Conservation (phyloP, 257 asterid genomes). For the Mitragyna speciosa region DNA sequence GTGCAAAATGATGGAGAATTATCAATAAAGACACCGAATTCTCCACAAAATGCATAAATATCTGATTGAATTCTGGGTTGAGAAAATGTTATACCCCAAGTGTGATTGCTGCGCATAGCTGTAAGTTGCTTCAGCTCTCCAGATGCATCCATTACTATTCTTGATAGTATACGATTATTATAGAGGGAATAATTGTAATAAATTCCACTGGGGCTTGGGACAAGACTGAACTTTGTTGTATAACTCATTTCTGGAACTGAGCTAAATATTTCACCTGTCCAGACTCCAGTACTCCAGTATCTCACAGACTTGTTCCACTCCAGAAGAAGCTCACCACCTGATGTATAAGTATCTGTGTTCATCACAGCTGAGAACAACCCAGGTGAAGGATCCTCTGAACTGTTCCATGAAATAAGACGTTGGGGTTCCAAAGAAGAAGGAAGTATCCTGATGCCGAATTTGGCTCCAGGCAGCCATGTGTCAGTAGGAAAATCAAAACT, state of each 20-base stretch:
- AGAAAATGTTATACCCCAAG: slow-evolving; percentile 12
- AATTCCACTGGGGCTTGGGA: slow-evolving; percentile 16
- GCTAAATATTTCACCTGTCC: slow-evolving; percentile 24
- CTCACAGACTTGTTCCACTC: slow-evolving; percentile 32
- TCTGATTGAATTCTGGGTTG: slow-evolving; percentile 9
- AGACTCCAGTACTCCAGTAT: slow-evolving; percentile 37
- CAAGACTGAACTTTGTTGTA: background rate
- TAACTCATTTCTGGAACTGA: slow-evolving; percentile 33
- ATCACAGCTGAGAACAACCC: slow-evolving; percentile 34
- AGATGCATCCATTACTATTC: slow-evolving; percentile 27
- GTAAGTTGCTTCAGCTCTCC: slow-evolving; percentile 32
- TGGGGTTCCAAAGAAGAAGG: background rate
- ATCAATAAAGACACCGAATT: slow-evolving; percentile 22
- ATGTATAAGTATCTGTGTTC: background rate
- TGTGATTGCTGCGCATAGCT: background rate
- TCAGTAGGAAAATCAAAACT: slow-evolving; percentile 44
- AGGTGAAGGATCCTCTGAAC: slow-evolving; percentile 34
- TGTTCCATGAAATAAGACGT: slow-evolving; percentile 39
- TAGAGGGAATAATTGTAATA: slow-evolving; percentile 22
- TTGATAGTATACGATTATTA: slow-evolving; percentile 6
- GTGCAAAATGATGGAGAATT: slow-evolving; percentile 17
- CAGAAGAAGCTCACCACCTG: slow-evolving; percentile 5
- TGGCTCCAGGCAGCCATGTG: slow-evolving; percentile 40
- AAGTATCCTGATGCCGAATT: slow-evolving; percentile 25
- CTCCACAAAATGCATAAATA: slow-evolving; percentile 32